Percentiles rank a stretch among this genome's conserved stretches.
Evolutionary conservation across 169 alveolate species (phyloP).

Genomic region (Pseudocohnilembus persalinus): DNA sequence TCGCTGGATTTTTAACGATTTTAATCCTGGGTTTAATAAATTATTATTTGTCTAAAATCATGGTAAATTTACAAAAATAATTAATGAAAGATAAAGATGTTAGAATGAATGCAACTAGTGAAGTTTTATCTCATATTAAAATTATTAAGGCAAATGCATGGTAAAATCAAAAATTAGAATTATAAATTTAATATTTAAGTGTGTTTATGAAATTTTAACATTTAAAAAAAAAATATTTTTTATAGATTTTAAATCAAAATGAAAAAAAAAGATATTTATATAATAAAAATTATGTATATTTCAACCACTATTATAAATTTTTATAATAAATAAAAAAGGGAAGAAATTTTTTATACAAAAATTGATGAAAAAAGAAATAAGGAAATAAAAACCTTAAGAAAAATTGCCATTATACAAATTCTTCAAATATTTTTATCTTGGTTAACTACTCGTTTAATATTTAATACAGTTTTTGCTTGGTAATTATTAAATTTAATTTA

Average conservation of each 20-base stretch:
- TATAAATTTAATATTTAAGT: too few species aligned
- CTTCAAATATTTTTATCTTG: slow-evolving; percentile 50
- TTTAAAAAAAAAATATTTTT: too few species aligned
- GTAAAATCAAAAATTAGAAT: too few species aligned
- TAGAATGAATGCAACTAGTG: slow-evolving; percentile 74
- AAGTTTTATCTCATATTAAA: slow-evolving; percentile 70
- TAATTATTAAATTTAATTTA: too few species aligned
- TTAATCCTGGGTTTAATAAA: not conserved
- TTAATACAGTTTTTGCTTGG: slow-evolving; percentile 49
- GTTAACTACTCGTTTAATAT: slow-evolving; percentile 54
- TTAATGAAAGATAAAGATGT: slow-evolving; percentile 72
- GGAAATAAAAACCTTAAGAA: slow-evolving; percentile 42
- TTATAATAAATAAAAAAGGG: not conserved
- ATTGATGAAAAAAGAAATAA: slow-evolving; percentile 44
- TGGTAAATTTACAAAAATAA: slow-evolving; percentile 17
- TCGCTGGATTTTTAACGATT: not conserved
- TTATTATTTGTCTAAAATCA: not conserved
- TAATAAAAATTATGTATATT: too few species aligned
- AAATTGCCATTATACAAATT: slow-evolving; percentile 28
- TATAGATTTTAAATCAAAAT: not conserved
- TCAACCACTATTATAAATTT: too few species aligned
- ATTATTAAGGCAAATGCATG: slow-evolving; percentile 73
- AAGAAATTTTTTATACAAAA: slow-evolving; percentile 47
- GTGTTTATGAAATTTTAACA: too few species aligned
- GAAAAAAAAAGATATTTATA: not conserved